These are phyloP conservation scores for Macaranga tanarius DNA, from an alignment of 441 rosid genomes.

Conservation along the genomic window DNA sequence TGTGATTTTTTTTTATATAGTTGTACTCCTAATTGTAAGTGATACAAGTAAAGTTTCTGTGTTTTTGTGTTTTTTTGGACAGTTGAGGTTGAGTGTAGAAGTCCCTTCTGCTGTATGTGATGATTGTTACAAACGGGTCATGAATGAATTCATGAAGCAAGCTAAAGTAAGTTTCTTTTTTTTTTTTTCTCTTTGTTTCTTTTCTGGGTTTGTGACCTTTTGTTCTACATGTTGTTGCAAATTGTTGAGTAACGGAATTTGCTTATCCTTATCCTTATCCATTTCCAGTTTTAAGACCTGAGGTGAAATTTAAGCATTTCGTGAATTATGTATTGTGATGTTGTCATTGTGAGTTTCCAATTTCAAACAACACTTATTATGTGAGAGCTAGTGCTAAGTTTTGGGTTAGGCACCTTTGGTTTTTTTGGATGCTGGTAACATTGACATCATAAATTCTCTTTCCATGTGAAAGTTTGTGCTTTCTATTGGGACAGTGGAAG, in stretches of 20 bases:
- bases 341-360: not conserved
- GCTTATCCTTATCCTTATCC: not conserved
- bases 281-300: not conserved
- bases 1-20: not conserved
- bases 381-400: not conserved
- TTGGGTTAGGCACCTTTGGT: not conserved
- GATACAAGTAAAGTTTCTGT: too few species aligned
- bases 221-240: not conserved
- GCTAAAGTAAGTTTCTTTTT: constrained; percentile 49
- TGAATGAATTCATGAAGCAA: constrained; percentile 64
- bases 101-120: constrained; percentile 72
- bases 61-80: constrained; percentile 3
- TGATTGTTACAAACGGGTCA: constrained; percentile 73
- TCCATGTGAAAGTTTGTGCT: not conserved
- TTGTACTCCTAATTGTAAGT: not conserved
- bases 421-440: not conserved
- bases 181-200: not conserved
- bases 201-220: not conserved
- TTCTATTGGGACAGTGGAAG: not conserved
- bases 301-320: not conserved
- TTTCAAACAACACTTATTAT: not conserved
- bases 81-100: constrained; percentile 74
- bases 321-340: not conserved
- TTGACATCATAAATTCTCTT: not conserved
- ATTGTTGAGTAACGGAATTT: not conserved